Evolutionary conservation across 2,329 filamentous ascomycete genomes (phyloP).

Genomic region (Aspergillus luchuensis): DNA sequence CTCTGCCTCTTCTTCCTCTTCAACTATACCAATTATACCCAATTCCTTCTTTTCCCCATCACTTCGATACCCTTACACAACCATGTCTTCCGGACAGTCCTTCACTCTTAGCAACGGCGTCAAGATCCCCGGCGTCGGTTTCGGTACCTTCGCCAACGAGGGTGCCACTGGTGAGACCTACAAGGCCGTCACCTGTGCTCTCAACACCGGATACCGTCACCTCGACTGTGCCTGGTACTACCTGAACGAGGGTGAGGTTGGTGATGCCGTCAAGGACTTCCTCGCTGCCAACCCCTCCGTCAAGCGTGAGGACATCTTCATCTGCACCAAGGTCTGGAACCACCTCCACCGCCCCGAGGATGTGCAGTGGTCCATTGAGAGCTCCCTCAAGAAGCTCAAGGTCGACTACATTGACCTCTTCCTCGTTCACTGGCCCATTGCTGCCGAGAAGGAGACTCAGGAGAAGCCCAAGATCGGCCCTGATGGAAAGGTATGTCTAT

Average conservation of each 20-base stretch:
- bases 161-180: slow-evolving; percentile 62
- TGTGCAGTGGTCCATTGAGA: slow-evolving; percentile 55
- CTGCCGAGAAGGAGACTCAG: slow-evolving; percentile 53
- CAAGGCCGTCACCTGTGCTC: slow-evolving; percentile 53
- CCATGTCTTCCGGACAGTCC: slow-evolving; percentile 58
- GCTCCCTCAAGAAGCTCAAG: slow-evolving; percentile 65
- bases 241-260: slow-evolving; percentile 57
- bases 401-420: slow-evolving; percentile 74
- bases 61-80: slow-evolving; percentile 18
- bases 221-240: slow-evolving; percentile 61
- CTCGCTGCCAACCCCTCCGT: slow-evolving; percentile 51
- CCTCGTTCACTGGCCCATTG: slow-evolving; percentile 56
- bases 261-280: slow-evolving; percentile 57
- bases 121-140: slow-evolving; percentile 63
- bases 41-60: slow-evolving; percentile 13
- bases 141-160: slow-evolving; percentile 69
- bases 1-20: background rate
- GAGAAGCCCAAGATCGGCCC: slow-evolving; percentile 52
- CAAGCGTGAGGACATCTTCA: slow-evolving; percentile 54
- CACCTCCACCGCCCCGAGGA: slow-evolving; percentile 53
- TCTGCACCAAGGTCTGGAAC: slow-evolving; percentile 58
- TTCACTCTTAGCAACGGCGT: slow-evolving; percentile 61
- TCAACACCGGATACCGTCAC: slow-evolving; percentile 56
- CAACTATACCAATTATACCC: background rate
- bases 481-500: slow-evolving; percentile 51